Evolutionary conservation across 2,329 filamentous ascomycete genomes (phyloP).

Genomic region (Aspergillus pseudotamarii): DNA sequence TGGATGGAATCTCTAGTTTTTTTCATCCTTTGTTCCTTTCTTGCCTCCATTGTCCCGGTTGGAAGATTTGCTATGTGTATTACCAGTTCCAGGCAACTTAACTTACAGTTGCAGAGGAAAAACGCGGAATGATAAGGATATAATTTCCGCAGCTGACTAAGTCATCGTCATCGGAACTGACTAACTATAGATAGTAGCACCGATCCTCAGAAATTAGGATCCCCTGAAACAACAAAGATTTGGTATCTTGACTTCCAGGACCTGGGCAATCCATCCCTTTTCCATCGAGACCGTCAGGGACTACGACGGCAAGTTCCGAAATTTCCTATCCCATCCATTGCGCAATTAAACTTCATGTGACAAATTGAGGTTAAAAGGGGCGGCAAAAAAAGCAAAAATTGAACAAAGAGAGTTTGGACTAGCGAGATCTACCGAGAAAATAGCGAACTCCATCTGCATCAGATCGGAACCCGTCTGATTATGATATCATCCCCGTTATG

Average conservation of each 20-base stretch:
- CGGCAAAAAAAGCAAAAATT: background rate
- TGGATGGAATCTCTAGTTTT: background rate
- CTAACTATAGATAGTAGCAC: background rate
- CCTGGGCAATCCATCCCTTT: background rate
- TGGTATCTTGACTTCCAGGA: background rate
- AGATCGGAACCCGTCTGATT: background rate
- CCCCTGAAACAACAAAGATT: background rate
- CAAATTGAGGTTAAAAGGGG: background rate
- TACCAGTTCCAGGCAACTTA: background rate
- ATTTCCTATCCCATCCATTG: background rate
- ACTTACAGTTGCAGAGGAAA: background rate
- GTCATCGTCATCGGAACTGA: background rate
- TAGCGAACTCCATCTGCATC: slow-evolving; percentile 3
- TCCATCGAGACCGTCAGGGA: background rate
- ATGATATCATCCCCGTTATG: background rate
- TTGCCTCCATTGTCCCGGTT: background rate
- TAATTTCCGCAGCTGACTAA: background rate
- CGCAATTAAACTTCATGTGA: background rate
- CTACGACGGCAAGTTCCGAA: slow-evolving; percentile 3
- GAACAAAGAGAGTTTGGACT: slow-evolving; percentile 1
- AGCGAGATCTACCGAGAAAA: slow-evolving; percentile 3
- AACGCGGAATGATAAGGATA: background rate
- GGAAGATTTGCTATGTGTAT: no score
- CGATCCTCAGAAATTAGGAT: slow-evolving; percentile 1
- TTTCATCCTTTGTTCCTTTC: background rate